Conservation (phyloP, 495 filamentous ascomycete species). For the Annulohypoxylon bovei region DNA sequence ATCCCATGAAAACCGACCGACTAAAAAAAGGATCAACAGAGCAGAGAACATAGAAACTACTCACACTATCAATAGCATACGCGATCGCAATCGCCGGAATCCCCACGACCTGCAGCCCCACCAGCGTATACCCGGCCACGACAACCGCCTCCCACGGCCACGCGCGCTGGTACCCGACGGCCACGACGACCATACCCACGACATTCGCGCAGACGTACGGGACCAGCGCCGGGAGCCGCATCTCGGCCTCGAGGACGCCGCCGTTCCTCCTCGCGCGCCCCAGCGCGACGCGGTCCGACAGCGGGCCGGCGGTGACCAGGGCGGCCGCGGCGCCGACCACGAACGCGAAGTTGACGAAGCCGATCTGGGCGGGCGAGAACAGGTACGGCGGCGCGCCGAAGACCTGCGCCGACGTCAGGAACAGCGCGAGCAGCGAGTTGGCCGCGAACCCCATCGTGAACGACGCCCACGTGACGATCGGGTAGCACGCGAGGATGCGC, state of each 20-base stretch:
- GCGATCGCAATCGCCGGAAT: constrained; percentile 59
- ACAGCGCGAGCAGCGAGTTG: constrained; percentile 66
- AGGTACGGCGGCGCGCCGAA: constrained; percentile 70
- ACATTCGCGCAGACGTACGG: constrained; percentile 65
- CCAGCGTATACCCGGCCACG: constrained; percentile 63
- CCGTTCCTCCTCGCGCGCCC: constrained; percentile 61
- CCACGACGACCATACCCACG: constrained; percentile 67
- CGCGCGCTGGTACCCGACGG: constrained; percentile 67
- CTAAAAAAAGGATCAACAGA: background rate
- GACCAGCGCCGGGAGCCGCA: constrained; percentile 69
- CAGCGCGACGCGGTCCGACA: constrained; percentile 68
- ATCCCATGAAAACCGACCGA: too few relatives aligned
- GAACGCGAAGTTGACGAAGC: constrained; percentile 59
- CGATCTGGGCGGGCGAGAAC: constrained; percentile 62
- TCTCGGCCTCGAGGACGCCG: constrained; percentile 73
- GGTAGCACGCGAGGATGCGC: constrained; percentile 65
- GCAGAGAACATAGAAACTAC: constrained; percentile 28
- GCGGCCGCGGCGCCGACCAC: constrained; percentile 53
- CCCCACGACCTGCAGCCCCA: constrained; percentile 67
- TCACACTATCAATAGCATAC: constrained; percentile 50
- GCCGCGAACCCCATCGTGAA: constrained; percentile 70
- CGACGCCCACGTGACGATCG: constrained; percentile 68
- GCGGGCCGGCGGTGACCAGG: constrained; percentile 64
- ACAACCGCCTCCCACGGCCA: constrained; percentile 67
- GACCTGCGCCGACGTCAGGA: constrained; percentile 69